Base-by-base conservation (phyloP, 2,329 filamentous ascomycete species). In the Venturia pyrina region DNA sequence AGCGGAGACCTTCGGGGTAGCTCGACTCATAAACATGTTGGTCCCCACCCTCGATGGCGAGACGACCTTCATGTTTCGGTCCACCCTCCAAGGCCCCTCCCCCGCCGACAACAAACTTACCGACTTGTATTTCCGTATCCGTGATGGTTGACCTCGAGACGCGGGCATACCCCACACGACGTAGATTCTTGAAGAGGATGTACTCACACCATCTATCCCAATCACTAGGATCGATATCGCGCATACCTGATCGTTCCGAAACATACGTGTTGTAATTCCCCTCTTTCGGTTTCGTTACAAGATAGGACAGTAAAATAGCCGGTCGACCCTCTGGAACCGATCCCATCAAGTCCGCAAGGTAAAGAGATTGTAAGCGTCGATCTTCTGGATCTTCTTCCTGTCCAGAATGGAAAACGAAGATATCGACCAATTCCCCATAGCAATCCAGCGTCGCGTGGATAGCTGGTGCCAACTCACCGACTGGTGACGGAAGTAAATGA, bases 141-240 rank as follows among this genome's bases (percentile, higher is more conserved):
- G 95, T 99, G 71, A 99, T 98, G 1, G 91, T 96, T 71, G 88
- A 87, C 71, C 95, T 84, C 72, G 89, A 93, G 64, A 99, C 88
- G 65, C 95, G 83, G 4, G 95, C 95, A 75, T 99, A 99, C 1
- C 91, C 93, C 0, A 89, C 88, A 68, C 93, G 85, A 77, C 87
- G 88, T 68, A 99, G 78, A 15, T 87, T 87, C 81, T 97, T 97
- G 82, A 91, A 99, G 34, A 99, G 80, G 70, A 99, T 97, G 77
- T 99, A 99, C 80, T 99, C 93, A 80, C 95, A 99, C 95, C 95
- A 99, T 65, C 95, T 83, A 76, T 99, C 95, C 92, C 92, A 96
- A 75, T 99, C 95, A 3, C 82, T 87, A 0, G 88, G 85, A 73
- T 99, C 95, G 62, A 99, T 95, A 73, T 99, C 95, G 72, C 90